Base-by-base conservation (phyloP, 73 alveolate genomes). In the Uronychia binucleata region DNA sequence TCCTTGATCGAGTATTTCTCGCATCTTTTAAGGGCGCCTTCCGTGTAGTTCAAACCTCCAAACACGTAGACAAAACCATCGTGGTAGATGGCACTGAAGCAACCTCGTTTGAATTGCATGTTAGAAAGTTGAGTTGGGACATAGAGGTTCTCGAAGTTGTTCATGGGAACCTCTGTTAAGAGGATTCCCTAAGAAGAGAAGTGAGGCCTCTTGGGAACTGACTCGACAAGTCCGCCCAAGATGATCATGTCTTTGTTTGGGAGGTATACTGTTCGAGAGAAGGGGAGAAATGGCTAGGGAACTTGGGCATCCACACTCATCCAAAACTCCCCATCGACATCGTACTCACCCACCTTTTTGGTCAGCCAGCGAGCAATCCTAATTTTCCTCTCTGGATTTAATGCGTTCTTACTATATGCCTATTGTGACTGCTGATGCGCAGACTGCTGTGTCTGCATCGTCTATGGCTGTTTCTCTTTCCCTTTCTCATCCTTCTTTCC, bases 1-100 rank as follows among this genome's bases (percentile, higher is more conserved):
- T 77, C 84, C 0, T 76, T 31, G 26, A 75, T 74, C 0, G 28
- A 25, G 58, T 83, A 85, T 67, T 91, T 58, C 80, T 90, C 95
- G 33, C 88, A 85, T 30, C 77, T 85, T 58, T 77, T 78, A 58
- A 90, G 28, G 25, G 75, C 90, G n/a, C 81, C 77, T 19, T 90
- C 95, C 0, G 88, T 35, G 31, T 90, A 80, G 85, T 90, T 90
- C 26, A 90, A 13, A 14, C 95, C 95, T 57, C 95, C 95, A 33
- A 90, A 83, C 28, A 85, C 95, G 46, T 79, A 90, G 5, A 90
- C 82, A 30, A 31, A 85, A 11, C 90, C 92, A 31, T 85, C 93
- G 33, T 90, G 90, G 77, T 60, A 90, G 57, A 90, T 79, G 0
- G 95, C 78, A 0, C 90, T 79, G 33, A 90, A 90, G 57, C 92